phyloP scores from a whole-genome alignment of 2,329 filamentous ascomycete species.

The Cladophialophora carrionii region DNA sequence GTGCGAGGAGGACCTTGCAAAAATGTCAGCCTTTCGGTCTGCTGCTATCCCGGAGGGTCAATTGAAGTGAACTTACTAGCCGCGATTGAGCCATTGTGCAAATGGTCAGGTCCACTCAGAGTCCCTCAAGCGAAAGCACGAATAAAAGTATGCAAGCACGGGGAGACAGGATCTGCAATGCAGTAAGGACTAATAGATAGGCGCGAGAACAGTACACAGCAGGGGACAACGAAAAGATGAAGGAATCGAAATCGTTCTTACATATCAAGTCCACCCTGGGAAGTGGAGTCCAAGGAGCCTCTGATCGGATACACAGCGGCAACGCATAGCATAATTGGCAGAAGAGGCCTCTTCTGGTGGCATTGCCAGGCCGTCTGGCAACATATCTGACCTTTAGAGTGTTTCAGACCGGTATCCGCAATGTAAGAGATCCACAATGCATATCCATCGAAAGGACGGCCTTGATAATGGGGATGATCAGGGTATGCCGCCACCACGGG shows the following conservation, averaged over 20 bases:
- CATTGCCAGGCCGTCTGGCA: conserved; percentile 4
- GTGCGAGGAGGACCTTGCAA: conserved; percentile 19
- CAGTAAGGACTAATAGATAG: conserved; percentile 4
- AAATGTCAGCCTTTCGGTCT: conserved; percentile 11
- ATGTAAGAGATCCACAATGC: background rate
- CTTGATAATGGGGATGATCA: conserved; percentile 1
- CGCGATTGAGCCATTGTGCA: conserved; percentile 16
- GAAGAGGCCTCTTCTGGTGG: background rate
- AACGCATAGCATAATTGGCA: background rate
- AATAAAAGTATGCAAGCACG: background rate
- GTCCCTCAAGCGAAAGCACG: conserved; percentile 1
- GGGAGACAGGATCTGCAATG: background rate
- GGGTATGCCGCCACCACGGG: conserved; percentile 5
- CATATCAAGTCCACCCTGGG: conserved; percentile 7
- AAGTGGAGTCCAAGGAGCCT: background rate
- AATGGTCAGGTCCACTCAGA: background rate
- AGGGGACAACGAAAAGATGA: background rate
- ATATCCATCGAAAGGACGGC: conserved; percentile 1
- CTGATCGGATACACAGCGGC: background rate
- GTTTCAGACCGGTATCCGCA: conserved; percentile 11
- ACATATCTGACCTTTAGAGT: conserved; percentile 10
- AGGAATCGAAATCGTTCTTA: conserved; percentile 4
- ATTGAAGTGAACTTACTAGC: conserved; percentile 12
- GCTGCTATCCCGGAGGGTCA: background rate
- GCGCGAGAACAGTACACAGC: background rate